Conservation (phyloP, 345 rosid species). For the Syzygium grande region DNA sequence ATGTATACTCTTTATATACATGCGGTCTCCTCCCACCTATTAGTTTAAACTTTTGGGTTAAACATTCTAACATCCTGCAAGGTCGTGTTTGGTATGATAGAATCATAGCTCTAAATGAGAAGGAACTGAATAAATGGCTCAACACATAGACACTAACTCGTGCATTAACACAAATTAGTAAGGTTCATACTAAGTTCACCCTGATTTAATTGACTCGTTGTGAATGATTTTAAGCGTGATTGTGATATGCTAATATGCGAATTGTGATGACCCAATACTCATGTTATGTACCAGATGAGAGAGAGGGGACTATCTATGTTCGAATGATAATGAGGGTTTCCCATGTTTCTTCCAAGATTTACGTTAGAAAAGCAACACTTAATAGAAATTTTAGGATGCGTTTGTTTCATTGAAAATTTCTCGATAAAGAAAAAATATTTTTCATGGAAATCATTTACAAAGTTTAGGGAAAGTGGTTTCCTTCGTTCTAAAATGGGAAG, state of each 20-base stretch:
- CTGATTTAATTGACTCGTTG: not conserved
- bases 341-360: not conserved
- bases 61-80: not conserved
- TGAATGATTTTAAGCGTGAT: not conserved
- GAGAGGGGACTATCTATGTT: not conserved
- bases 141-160: not conserved
- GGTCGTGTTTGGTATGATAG: not conserved
- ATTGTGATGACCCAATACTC: not conserved
- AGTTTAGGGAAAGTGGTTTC: not conserved
- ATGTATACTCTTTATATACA: too few relatives aligned
- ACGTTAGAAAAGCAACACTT: not conserved
- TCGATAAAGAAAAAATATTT: not conserved
- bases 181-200: not conserved
- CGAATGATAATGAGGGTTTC: not conserved
- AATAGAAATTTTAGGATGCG: not conserved
- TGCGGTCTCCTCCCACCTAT: too few relatives aligned
- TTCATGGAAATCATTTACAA: not conserved
- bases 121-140: not conserved
- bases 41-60: not conserved
- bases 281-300: not conserved
- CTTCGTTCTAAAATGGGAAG: not conserved
- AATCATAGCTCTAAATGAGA: not conserved
- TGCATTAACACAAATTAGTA: not conserved
- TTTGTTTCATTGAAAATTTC: not conserved
- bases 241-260: not conserved